Evolutionary conservation across 768 basidiomycete species (phyloP), one percentile per base, ranked within the genome.

Genomic region (Boletus subparvulus): DNA sequence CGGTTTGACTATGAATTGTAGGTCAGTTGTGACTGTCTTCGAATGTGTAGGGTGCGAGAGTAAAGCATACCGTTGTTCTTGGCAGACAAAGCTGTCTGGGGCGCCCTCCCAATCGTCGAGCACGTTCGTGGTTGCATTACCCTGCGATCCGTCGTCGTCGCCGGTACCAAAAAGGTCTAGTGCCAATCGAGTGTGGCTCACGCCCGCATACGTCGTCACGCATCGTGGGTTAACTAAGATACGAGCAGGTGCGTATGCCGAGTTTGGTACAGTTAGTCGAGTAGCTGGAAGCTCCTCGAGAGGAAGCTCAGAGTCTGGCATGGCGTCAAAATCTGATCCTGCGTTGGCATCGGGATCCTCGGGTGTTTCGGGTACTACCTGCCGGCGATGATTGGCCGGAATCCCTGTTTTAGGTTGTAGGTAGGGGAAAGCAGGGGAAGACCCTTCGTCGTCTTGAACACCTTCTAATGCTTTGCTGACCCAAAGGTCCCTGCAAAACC

Each of bases 401-500:
- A 73, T 55, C 50, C 68, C 58, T 2, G 60, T 16, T 5, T 55
- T 55, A 2, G 61, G 33, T 17, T 63, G 54, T 28, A 11, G 17
- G 51, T 54, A 59, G 47, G n/a, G 58, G 42, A 50, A 51, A 16
- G 37, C 32, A 26, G 50, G 12, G 69, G 69, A 57, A 6, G 61
- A 42, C 1, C 58, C 71, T 36, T 75, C 75, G 58, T 78, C 77
- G 57, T 83, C 88, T 58, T 79, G 81, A 72, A 86, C 84, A 17
- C 87, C 87, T 47, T 91, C 90, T 28, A 80, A 77, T 1, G 96
- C 96, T 45, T 87, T 88, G 61, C 83, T 82, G n/a, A 93, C 81
- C 97, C 97, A 99, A 39, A 99, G 78, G 72, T 99, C 97, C 37
- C 97, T 77, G 65, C 97, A 99, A 77, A 99, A 98, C 90, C 92